Conservation (phyloP, 1,139 yeast species). For the Hyphopichia pseudoburtonii region DNA sequence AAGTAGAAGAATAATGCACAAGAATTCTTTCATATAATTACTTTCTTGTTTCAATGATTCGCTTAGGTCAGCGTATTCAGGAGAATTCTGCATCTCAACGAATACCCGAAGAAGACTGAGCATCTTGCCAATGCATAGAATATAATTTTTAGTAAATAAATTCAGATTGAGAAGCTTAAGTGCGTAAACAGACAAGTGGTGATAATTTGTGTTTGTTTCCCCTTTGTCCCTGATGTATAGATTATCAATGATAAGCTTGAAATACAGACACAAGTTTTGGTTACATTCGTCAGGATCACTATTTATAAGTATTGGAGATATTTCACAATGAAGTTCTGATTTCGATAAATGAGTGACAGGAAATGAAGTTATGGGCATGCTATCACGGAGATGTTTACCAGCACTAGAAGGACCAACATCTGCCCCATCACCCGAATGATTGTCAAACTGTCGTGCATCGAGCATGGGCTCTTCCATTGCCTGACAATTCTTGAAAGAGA, state of each 20-base stretch:
- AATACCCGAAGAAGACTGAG: constrained; percentile 35
- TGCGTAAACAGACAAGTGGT: constrained; percentile 34
- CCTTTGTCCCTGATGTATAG: constrained; percentile 14
- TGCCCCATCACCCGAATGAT: too few species aligned
- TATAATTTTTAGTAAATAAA: constrained; percentile 37
- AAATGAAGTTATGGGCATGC: constrained; percentile 7
- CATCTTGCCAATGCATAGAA: constrained; percentile 41
- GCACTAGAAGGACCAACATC: too few species aligned
- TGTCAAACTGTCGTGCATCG: background rate
- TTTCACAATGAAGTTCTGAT: constrained; percentile 15
- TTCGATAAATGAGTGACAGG: constrained; percentile 3
- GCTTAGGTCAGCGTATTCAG: constrained; percentile 2
- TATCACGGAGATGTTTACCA: background rate
- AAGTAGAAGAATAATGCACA: constrained; percentile 35
- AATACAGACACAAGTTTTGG: constrained; percentile 34
- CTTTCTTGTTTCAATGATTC: constrained; percentile 15
- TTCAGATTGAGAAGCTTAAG: constrained; percentile 40
- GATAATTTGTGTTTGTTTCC: constrained; percentile 22
- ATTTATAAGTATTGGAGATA: constrained; percentile 27
- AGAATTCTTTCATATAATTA: constrained; percentile 34
- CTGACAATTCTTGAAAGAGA: background rate
- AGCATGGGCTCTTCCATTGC: constrained; percentile 1
- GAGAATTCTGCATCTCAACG: constrained; percentile 19
- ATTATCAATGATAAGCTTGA: constrained; percentile 37
- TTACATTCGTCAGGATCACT: constrained; percentile 46